Base-by-base conservation (phyloP, 73 alveolate species). In the Blepharisma stoltei region DNA sequence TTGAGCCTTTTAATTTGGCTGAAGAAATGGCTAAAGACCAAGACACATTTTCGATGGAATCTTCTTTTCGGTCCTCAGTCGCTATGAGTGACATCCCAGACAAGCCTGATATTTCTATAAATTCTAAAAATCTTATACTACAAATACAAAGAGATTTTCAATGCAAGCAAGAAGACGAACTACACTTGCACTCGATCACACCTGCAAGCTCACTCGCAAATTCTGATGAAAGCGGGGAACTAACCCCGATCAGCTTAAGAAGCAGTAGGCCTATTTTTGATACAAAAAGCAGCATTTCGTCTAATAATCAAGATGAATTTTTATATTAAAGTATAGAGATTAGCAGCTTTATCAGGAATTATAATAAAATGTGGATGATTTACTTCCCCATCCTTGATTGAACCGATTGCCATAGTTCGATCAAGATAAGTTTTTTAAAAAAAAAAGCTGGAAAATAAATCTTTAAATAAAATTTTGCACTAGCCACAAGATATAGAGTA, bases 21-120 rank as follows among this genome's bases (percentile, higher is more conserved):
- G 66, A 52, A 20, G 66, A 11, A 52, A 52, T 52, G n/a, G 66
- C n/a, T 14, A 52, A 52, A 52, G 23, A 52, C 66, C 66, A 52
- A 52, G 23, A 14, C n/a, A 14, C 66, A 11, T 52, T 52, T 14
- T 14, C 66, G 0, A 32, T 32, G 41, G 66, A 52, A 14, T 52
- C 66, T 14, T 52, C n/a, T 52, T 14, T 52, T 52, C 23, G 27
- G 3, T 52, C 66, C n/a, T 11, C 23, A 52, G 23, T 52, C n/a
- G 23, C n/a, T 1, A 0, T 20, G n/a, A 52, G 66, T 52, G 23
- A 20, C 23, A 4, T 52, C n/a, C 66, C 66, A 52, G 66, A 52
- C n/a, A 52, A 52, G 23, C 27, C 66, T 11, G 23, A 52, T 52
- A 52, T 52, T 52, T 52, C 66, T 52, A 11, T 52, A 14, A 52